A percentile compares a stretch with the other conserved stretches of the same genome.
Evolutionary conservation across 208 protist species (phyloP).

Genomic region (Tritrichomonas musculus): DNA sequence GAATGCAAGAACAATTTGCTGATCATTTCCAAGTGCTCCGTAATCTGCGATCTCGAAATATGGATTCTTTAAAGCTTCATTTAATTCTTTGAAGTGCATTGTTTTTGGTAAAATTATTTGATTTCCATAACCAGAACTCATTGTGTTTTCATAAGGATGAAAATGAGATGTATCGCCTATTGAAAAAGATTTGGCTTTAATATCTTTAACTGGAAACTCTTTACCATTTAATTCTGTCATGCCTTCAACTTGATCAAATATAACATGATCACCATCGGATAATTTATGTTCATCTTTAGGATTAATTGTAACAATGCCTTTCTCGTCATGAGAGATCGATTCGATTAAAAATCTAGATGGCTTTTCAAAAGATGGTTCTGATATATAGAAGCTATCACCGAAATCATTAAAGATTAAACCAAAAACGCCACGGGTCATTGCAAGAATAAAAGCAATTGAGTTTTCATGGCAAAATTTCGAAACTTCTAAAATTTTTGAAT

Average conservation of each 20-base stretch:
- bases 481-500: conserved; percentile 1
- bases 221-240: conserved; percentile 63
- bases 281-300: conserved; percentile 59
- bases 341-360: conserved; percentile 42
- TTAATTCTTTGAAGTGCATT: neutral
- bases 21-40: neutral
- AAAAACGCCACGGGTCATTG: conserved; percentile 47
- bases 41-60: neutral
- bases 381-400: conserved; percentile 46
- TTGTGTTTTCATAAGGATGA: conserved; percentile 26
- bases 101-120: neutral
- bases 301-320: conserved; percentile 59
- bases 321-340: conserved; percentile 34
- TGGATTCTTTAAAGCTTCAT: neutral
- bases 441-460: conserved; percentile 46
- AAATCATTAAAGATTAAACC: conserved; percentile 53
- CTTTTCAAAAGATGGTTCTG: conserved; percentile 46
- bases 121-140: neutral
- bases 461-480: conserved; percentile 45
- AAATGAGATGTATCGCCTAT: conserved; percentile 47
- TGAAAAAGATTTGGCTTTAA: conserved; percentile 42
- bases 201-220: conserved; percentile 28
- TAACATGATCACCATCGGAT: conserved; percentile 64
- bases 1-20: neutral
- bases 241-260: conserved; percentile 67